These are phyloP conservation scores for Zygosaccharomyces sapae DNA, from an alignment of 1,139 yeast genomes.

Conservation along the genomic window DNA sequence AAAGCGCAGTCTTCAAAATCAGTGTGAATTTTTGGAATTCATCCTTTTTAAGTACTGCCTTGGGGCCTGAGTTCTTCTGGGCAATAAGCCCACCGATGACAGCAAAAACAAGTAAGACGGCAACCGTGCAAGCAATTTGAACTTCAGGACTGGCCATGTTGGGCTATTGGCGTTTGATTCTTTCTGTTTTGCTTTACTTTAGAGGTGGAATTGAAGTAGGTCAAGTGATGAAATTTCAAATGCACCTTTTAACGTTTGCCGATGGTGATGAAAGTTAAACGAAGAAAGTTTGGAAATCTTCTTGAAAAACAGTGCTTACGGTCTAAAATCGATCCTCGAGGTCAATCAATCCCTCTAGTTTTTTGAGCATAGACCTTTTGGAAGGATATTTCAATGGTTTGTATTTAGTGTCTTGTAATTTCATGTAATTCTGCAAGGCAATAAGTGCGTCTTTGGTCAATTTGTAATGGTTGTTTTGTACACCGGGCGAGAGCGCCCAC, in stretches of 20 bases:
- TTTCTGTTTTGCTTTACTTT: not conserved
- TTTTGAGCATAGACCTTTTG: slow-evolving; percentile 16
- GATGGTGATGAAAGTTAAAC: not conserved
- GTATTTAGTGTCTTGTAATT: slow-evolving; percentile 18
- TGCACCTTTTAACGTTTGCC: not conserved
- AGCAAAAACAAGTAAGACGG: slow-evolving; percentile 2
- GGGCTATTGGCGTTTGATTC: not conserved
- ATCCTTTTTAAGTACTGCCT: slow-evolving; percentile 40
- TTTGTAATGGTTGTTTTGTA: not conserved
- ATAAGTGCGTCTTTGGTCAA: slow-evolving; percentile 10
- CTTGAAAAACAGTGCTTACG: not conserved
- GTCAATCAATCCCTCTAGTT: slow-evolving; percentile 12
- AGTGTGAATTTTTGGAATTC: slow-evolving; percentile 79
- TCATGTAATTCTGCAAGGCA: slow-evolving; percentile 16
- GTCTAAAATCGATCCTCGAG: slow-evolving; percentile 1
- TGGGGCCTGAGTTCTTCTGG: slow-evolving; percentile 1
- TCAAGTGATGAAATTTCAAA: not conserved
- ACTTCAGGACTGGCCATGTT: slow-evolving; percentile 5
- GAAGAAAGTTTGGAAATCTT: slow-evolving; percentile 1
- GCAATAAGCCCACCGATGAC: slow-evolving; percentile 4
- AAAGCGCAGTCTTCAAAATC: slow-evolving; percentile 68
- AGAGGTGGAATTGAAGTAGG: not conserved
- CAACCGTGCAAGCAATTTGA: slow-evolving; percentile 2
- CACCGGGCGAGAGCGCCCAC: slow-evolving; percentile 18
- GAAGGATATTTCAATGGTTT: slow-evolving; percentile 18